A percentile compares a stretch with the other conserved stretches of the same genome.
phyloP scores from a whole-genome alignment of 306 rosid genomes.

The Arachis stenosperma region DNA sequence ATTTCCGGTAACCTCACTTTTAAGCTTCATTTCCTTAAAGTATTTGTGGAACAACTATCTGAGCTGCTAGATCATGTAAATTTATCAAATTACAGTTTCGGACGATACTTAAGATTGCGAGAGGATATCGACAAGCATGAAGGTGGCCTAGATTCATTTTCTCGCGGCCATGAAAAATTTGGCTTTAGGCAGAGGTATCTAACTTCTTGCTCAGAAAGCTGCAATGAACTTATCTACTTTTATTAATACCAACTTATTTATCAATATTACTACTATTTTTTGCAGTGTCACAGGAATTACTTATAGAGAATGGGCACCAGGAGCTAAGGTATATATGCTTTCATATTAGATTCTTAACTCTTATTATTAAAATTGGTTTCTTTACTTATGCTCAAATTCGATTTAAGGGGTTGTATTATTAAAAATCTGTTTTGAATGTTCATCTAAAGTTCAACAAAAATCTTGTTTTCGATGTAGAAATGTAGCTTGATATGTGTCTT shows the following conservation, averaged over 20 bases:
- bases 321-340: conserved; percentile 68
- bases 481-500: too few species aligned
- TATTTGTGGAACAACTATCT: neutral
- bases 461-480: too few species aligned
- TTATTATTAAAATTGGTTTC: too few species aligned
- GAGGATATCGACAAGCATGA: conserved; percentile 80
- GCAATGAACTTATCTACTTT: too few species aligned
- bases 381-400: neutral
- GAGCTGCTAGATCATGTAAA: too few species aligned
- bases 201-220: too few species aligned
- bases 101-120: conserved; percentile 71
- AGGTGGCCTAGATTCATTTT: conserved; percentile 94
- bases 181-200: conserved; percentile 91
- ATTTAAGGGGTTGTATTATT: too few species aligned
- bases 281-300: conserved; percentile 86
- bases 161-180: conserved; percentile 91
- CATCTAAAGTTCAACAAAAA: too few species aligned
- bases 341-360: too few species aligned
- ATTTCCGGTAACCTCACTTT: conserved; percentile 62
- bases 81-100: conserved; percentile 56
- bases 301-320: conserved; percentile 99
- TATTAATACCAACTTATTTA: neutral
- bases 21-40: neutral
- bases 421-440: too few species aligned
- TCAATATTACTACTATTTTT: conserved; percentile 2